Evolutionary conservation across 2,329 filamentous ascomycete genomes (phyloP).

Genomic region (Talaromyces sp.): DNA sequence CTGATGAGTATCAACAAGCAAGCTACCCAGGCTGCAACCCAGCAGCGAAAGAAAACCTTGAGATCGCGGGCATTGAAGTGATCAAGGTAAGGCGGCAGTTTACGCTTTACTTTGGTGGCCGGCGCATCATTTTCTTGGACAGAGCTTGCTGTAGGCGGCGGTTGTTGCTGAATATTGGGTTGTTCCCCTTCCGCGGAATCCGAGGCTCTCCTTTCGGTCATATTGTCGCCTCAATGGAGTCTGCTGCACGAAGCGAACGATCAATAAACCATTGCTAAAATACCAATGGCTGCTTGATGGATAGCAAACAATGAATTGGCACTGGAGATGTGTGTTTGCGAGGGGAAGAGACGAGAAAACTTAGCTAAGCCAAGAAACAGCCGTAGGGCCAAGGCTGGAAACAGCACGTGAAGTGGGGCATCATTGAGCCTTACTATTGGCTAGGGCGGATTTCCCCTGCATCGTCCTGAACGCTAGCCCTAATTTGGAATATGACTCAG

Average conservation of each 20-base stretch:
- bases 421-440: neutral
- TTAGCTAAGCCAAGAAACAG: neutral
- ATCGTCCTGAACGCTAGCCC: neutral
- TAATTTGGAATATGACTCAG: neutral
- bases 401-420: neutral
- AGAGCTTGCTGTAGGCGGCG: neutral
- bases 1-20: constrained; percentile 46
- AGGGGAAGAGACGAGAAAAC: neutral
- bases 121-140: neutral
- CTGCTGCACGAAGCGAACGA: neutral
- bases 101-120: neutral
- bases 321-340: neutral
- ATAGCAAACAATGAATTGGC: neutral
- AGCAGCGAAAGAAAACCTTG: constrained; percentile 46
- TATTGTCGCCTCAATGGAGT: neutral
- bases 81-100: constrained; percentile 20
- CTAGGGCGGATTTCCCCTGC: neutral
- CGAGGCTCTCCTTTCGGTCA: neutral
- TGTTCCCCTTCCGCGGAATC: neutral
- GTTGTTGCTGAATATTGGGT: neutral
- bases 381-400: neutral
- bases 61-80: constrained; percentile 48
- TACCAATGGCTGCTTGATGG: neutral
- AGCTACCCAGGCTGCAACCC: constrained; percentile 43
- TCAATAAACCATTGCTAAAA: neutral